Percentiles rank a stretch among this genome's conserved stretches.
phyloP scores from a whole-genome alignment of 805 yeast species.

The Starmera amethionina region DNA sequence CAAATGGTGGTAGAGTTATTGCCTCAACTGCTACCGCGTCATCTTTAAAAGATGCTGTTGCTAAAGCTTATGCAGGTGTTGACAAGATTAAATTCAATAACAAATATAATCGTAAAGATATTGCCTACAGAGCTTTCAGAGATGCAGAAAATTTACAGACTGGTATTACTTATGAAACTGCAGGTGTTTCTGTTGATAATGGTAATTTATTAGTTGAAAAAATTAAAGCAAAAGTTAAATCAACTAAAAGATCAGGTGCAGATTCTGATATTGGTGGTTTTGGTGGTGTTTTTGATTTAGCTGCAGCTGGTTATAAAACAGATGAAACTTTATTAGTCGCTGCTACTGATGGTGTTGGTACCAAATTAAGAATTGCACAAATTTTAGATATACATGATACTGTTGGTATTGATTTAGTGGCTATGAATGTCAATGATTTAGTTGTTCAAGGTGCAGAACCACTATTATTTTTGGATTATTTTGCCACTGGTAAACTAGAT shows the following conservation, averaged over 20 bases:
- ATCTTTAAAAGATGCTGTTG: conserved; percentile 71
- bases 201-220: conserved; percentile 87
- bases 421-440: conserved; percentile 97
- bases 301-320: conserved; percentile 73
- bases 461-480: conserved; percentile 87
- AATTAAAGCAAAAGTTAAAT: conserved; percentile 82
- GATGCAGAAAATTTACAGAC: conserved; percentile 24
- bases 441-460: conserved; percentile 99
- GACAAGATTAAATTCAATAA: conserved; percentile 60
- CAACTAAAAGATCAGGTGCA: conserved; percentile 92
- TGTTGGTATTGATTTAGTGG: conserved; percentile 98
- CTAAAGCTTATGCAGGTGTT: conserved; percentile 79
- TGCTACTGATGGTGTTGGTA: conserved; percentile 99
- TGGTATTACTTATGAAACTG: conserved; percentile 78
- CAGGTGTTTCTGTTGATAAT: conserved; percentile 96
- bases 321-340: conserved; percentile 80
- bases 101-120: conserved; percentile 83
- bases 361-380: conserved; percentile 92
- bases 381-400: conserved; percentile 81
- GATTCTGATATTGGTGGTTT: conserved; percentile 98
- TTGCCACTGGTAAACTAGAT: conserved; percentile 89
- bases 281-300: conserved; percentile 92
- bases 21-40: conserved; percentile 84
- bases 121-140: conserved; percentile 93
- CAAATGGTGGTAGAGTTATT: conserved; percentile 95